Evolutionary conservation across 768 basidiomycete species (phyloP).

Genomic region (Termitomyces bulborhizus): DNA sequence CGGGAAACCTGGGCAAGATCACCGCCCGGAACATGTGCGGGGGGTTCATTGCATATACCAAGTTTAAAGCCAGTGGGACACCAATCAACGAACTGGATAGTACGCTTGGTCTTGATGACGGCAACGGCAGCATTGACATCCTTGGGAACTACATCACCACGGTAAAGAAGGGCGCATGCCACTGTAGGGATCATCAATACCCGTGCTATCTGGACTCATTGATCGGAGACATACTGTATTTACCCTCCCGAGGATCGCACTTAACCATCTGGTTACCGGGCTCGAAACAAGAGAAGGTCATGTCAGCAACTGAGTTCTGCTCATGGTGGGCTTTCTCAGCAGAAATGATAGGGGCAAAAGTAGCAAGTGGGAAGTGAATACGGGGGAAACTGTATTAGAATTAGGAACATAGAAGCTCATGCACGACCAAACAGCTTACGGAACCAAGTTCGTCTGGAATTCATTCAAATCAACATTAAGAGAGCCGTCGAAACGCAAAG

Average conservation of each 20-base stretch:
- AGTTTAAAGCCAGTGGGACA: constrained; percentile 98
- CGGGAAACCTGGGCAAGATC: constrained; percentile 92
- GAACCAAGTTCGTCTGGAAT: constrained; percentile 98
- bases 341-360: constrained; percentile 91
- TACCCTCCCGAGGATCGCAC: constrained; percentile 95
- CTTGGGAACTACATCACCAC: constrained; percentile 96
- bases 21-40: constrained; percentile 87
- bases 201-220: background rate
- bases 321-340: constrained; percentile 95
- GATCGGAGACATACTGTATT: constrained; percentile 72
- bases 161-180: constrained; percentile 90
- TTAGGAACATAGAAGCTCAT: constrained; percentile 49
- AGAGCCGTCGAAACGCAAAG: constrained; percentile 94
- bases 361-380: constrained; percentile 97
- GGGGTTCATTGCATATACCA: constrained; percentile 96
- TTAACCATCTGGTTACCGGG: constrained; percentile 92
- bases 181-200: constrained; percentile 35
- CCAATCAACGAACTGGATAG: constrained; percentile 98
- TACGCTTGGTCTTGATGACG: constrained; percentile 94
- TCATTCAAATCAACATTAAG: constrained; percentile 97
- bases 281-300: constrained; percentile 99
- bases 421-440: constrained; percentile 70
- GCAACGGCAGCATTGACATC: constrained; percentile 91
- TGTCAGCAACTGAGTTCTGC: constrained; percentile 95
- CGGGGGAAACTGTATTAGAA: constrained; percentile 71